Conservation (phyloP, 257 asterid species). For the Anisodus tanguticus region DNA sequence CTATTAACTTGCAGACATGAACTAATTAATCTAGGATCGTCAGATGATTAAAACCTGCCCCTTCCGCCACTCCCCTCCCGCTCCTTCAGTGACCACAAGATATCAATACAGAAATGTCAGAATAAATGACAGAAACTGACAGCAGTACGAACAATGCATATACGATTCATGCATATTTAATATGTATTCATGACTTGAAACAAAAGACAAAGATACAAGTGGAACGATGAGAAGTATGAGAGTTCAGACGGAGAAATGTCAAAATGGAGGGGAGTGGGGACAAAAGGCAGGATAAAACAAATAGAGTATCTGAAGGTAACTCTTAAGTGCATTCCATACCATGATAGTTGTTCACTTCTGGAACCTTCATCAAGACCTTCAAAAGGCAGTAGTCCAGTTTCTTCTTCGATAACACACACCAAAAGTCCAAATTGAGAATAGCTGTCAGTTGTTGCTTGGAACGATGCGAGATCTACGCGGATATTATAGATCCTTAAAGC, state of each 20-base stretch:
- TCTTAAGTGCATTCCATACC: slow-evolving; percentile 49
- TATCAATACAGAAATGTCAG: background rate
- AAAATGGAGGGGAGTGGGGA: background rate
- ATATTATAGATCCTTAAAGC: slow-evolving; percentile 67
- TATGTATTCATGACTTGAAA: slow-evolving; percentile 15
- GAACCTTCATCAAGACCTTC: slow-evolving; percentile 53
- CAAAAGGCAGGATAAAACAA: slow-evolving; percentile 8
- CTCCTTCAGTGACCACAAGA: slow-evolving; percentile 20
- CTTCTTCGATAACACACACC: slow-evolving; percentile 68
- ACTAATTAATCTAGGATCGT: background rate
- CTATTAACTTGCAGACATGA: slow-evolving; percentile 11
- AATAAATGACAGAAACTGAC: background rate
- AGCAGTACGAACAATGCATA: slow-evolving; percentile 7
- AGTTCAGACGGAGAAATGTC: background rate
- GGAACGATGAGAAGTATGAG: slow-evolving; percentile 13
- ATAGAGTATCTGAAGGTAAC: background rate
- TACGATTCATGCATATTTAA: background rate
- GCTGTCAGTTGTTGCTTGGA: slow-evolving; percentile 72
- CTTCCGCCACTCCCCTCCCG: background rate
- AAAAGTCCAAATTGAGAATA: slow-evolving; percentile 81
- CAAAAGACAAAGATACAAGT: background rate
- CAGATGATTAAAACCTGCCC: background rate
- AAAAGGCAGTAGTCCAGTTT: slow-evolving; percentile 46
- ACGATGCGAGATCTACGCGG: slow-evolving; percentile 84
- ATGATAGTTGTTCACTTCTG: slow-evolving; percentile 51